A percentile compares a stretch with the other conserved stretches of the same genome.
These are phyloP conservation scores for Solanum gandarillasii DNA, from an alignment of 257 asterid species.

Conservation along the genomic window DNA sequence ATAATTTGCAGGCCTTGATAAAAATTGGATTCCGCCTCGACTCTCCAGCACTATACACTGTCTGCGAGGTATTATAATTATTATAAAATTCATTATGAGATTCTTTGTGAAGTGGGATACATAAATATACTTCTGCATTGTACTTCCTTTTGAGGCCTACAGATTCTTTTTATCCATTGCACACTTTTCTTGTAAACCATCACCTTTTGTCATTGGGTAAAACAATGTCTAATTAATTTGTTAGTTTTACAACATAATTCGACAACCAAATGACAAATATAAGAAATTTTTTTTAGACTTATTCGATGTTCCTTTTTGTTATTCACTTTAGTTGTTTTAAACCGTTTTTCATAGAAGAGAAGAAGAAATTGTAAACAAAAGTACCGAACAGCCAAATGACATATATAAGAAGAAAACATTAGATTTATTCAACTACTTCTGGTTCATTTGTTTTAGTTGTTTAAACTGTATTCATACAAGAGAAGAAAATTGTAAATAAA, in stretches of 20 bases:
- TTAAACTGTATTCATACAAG: background rate
- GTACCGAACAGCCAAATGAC: background rate
- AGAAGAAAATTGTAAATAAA: background rate
- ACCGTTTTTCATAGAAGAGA: background rate
- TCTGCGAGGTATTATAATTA: constrained; percentile 53
- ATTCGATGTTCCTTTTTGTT: background rate
- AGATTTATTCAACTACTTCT: background rate
- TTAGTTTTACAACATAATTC: background rate
- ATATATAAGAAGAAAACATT: background rate
- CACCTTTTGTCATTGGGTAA: background rate
- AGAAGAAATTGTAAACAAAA: background rate
- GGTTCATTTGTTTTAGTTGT: background rate
- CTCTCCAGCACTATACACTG: constrained; percentile 77
- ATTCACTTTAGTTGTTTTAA: background rate
- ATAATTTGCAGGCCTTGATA: constrained; percentile 48
- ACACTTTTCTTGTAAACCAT: background rate
- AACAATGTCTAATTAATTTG: background rate
- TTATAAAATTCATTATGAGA: background rate
- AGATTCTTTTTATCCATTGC: background rate
- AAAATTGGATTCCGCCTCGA: constrained; percentile 62
- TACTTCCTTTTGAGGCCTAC: background rate
- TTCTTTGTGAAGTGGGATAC: background rate
- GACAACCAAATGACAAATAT: background rate
- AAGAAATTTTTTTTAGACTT: background rate
- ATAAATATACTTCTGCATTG: background rate